phyloP scores from a whole-genome alignment of 176 grass and related monocot species.

The Zizania latifolia region DNA sequence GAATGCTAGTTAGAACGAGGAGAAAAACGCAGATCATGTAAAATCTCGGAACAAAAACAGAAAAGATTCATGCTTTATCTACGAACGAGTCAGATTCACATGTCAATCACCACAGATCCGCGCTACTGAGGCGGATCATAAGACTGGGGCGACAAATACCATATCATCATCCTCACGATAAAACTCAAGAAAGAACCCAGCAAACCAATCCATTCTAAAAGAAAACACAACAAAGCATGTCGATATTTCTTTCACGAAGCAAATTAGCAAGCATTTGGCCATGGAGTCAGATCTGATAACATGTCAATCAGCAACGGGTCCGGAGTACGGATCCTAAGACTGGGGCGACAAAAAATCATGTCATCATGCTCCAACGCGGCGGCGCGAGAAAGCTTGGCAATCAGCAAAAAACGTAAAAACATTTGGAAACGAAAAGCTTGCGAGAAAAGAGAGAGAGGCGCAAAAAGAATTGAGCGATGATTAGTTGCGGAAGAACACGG shows the following conservation, averaged over 20 bases:
- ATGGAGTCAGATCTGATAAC: slow-evolving; percentile 49
- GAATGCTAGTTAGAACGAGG: too few relatives aligned
- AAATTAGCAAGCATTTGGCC: too few relatives aligned
- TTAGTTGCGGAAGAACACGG: not conserved
- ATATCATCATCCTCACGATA: slow-evolving; percentile 11
- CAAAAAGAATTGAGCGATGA: not conserved
- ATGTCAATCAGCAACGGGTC: slow-evolving; percentile 66
- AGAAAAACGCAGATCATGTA: too few relatives aligned
- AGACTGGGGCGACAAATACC: slow-evolving; percentile 40
- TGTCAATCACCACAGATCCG: slow-evolving; percentile 30
- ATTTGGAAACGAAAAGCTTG: not conserved
- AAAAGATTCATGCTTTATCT: not conserved
- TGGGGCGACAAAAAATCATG: slow-evolving; percentile 60
- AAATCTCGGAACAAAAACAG: not conserved
- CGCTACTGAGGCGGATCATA: not conserved
- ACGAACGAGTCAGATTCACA: slow-evolving; percentile 14
- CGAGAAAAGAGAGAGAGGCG: not conserved
- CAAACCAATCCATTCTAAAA: not conserved
- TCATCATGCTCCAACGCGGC: slow-evolving; percentile 44
- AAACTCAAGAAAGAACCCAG: not conserved
- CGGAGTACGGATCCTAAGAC: slow-evolving; percentile 49
- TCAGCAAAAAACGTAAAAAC: not conserved
- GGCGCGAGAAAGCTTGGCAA: not conserved
- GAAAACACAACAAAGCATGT: not conserved
- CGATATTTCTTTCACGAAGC: too few relatives aligned